phyloP scores from a whole-genome alignment of 192 early-diverging fungal species.

The Coemansia sp. region DNA sequence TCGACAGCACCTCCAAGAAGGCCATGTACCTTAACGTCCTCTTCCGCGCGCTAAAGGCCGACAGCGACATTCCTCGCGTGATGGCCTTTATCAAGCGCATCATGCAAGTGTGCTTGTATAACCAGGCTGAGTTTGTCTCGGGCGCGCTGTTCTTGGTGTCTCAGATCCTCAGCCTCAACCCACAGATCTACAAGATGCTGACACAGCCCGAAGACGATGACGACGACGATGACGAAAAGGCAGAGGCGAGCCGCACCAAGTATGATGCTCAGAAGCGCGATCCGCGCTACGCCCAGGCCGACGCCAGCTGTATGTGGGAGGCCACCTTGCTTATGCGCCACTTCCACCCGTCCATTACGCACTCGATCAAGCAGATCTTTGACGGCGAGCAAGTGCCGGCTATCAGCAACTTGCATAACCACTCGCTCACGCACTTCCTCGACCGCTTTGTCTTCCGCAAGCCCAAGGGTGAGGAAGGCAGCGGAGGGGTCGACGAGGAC shows the following conservation, averaged over 20 bases:
- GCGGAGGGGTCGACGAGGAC: constrained; percentile 49
- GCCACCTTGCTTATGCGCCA: constrained; percentile 77
- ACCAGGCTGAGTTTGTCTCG: constrained; percentile 83
- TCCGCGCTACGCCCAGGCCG: constrained; percentile 82
- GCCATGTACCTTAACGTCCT: constrained; percentile 94
- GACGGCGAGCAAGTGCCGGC: constrained; percentile 67
- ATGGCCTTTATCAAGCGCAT: constrained; percentile 91
- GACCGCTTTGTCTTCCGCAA: constrained; percentile 96
- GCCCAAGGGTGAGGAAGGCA: constrained; percentile 78
- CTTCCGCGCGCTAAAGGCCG: constrained; percentile 80
- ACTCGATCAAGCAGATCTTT: constrained; percentile 78
- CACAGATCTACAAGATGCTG: constrained; percentile 63
- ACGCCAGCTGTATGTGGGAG: constrained; percentile 90
- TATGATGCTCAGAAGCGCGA: constrained; percentile 91
- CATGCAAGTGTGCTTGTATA: constrained; percentile 74
- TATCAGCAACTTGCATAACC: constrained; percentile 80
- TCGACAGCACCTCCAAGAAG: constrained; percentile 81
- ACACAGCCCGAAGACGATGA: constrained; percentile 57
- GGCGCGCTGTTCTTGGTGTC: constrained; percentile 84
- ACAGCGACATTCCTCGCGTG: constrained; percentile 67
- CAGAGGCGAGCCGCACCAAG: background rate
- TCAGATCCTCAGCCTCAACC: constrained; percentile 63
- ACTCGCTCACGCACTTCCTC: constrained; percentile 91
- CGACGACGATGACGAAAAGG: constrained; percentile 28
- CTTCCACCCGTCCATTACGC: constrained; percentile 91